Evolutionary conservation across 306 rosid genomes (phyloP).

Genomic region (Trichosanthes cucumerina): DNA sequence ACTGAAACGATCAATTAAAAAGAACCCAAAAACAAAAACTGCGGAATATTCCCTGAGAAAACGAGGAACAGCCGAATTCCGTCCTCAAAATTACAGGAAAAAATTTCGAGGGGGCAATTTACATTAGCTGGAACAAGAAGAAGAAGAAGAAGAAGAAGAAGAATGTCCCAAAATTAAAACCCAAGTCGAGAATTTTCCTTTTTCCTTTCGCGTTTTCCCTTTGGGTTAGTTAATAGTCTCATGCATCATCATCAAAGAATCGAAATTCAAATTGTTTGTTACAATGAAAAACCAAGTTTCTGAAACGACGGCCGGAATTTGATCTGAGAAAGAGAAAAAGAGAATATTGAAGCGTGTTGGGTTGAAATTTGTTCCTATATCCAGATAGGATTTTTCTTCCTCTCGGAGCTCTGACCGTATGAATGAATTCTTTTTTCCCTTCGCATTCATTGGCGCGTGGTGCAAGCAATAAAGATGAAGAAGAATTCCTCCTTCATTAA

Average conservation of each 20-base stretch:
- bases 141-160: not conserved
- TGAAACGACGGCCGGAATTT: not conserved
- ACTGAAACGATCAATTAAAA: not conserved
- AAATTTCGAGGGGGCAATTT: not conserved
- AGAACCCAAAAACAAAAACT: not conserved
- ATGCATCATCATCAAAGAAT: not conserved
- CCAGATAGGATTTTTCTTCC: constrained; percentile 8
- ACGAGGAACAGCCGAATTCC: not conserved
- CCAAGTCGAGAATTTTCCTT: not conserved
- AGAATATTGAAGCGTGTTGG: constrained; percentile 12
- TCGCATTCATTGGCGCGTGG: constrained; percentile 11
- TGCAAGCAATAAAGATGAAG: not conserved
- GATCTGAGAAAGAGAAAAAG: not conserved
- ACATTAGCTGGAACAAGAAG: not conserved
- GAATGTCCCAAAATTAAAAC: not conserved
- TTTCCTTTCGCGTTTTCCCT: not conserved
- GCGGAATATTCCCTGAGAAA: not conserved
- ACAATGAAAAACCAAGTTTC: not conserved
- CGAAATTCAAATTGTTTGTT: not conserved
- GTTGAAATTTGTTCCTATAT: constrained; percentile 9
- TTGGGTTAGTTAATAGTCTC: not conserved
- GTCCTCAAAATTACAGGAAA: not conserved
- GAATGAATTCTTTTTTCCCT: not conserved
- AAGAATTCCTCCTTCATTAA: not conserved
- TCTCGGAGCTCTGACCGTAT: not conserved